Evolutionary conservation across 1,284 basidiomycete species (phyloP).

Genomic region (Cryptococcus depauperatus): DNA sequence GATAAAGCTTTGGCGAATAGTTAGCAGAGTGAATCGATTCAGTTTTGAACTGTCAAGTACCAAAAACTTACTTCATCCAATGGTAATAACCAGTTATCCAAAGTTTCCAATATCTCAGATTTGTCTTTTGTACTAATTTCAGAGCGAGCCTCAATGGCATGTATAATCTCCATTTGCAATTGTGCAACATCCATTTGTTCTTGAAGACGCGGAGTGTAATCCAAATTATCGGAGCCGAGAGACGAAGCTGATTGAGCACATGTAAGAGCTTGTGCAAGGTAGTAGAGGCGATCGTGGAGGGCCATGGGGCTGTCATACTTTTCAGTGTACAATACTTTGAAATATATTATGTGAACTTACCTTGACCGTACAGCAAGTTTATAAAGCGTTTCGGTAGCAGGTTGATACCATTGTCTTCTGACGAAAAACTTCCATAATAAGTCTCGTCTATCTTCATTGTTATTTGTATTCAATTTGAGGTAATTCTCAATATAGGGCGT

Average conservation of each 20-base stretch:
- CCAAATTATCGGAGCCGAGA: conserved; percentile 65
- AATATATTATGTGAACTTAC: conserved; percentile 48
- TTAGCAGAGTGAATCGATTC: too few species aligned
- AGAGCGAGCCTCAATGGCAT: conserved; percentile 42
- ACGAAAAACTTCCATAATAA: conserved; percentile 96
- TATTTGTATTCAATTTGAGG: conserved; percentile 48
- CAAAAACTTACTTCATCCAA: conserved; percentile 47
- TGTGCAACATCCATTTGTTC: conserved; percentile 96
- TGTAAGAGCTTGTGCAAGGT: conserved; percentile 83
- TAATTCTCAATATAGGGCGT: conserved; percentile 64
- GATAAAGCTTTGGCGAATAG: conserved; percentile 59
- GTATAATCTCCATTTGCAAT: conserved; percentile 76
- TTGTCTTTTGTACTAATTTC: conserved; percentile 49
- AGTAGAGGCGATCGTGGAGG: conserved; percentile 70
- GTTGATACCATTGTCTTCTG: conserved; percentile 72
- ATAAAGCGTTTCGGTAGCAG: conserved; percentile 81
- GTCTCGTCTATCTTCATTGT: conserved; percentile 61
- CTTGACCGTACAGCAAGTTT: conserved; percentile 75
- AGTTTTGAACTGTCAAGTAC: not conserved
- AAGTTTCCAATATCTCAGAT: conserved; percentile 55
- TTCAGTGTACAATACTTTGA: not conserved
- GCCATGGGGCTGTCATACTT: conserved; percentile 50
- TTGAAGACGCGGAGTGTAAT: conserved; percentile 84
- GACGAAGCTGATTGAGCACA: conserved; percentile 91
- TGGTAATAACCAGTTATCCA: conserved; percentile 48